Evolutionary conservation across 2,329 filamentous ascomycete genomes (phyloP).

Genomic region (Sporothrix dimorphospora): DNA sequence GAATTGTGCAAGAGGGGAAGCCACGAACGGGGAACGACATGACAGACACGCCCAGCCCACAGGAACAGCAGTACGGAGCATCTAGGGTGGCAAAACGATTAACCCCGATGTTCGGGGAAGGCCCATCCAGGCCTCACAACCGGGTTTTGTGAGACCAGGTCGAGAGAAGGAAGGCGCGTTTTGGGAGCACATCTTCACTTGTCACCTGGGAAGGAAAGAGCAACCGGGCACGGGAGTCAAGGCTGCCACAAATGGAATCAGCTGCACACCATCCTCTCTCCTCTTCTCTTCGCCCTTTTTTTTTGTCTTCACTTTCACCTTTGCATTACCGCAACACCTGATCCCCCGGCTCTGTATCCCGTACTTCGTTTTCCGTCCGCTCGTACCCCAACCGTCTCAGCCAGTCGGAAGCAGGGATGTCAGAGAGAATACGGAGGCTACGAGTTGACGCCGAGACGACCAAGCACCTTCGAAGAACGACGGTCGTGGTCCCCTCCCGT

Average conservation of each 20-base stretch:
- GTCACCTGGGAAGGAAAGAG: not conserved
- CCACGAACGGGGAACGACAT: constrained; percentile 4
- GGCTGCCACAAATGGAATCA: not conserved
- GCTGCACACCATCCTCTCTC: not conserved
- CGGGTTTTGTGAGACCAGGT: not conserved
- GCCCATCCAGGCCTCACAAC: constrained; percentile 8
- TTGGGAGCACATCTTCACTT: constrained; percentile 1
- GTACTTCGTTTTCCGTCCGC: constrained; percentile 2
- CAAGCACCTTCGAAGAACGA: not conserved
- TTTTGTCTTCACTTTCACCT: not conserved
- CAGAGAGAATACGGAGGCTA: not conserved
- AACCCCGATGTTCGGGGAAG: constrained; percentile 15
- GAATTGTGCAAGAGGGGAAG: not conserved
- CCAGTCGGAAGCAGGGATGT: constrained; percentile 9
- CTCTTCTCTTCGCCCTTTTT: too few relatives aligned
- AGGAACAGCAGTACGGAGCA: not conserved
- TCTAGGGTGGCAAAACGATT: constrained; percentile 13
- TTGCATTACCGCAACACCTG: not conserved
- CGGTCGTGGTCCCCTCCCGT: not conserved
- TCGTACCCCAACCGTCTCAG: not conserved
- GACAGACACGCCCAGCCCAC: not conserved
- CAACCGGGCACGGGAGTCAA: not conserved
- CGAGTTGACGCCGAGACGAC: not conserved
- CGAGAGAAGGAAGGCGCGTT: not conserved
- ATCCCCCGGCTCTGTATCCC: not conserved